These are phyloP conservation scores for Clonostachys sp. DNA, from an alignment of 2,329 filamentous ascomycete species.

Conservation along the genomic window DNA sequence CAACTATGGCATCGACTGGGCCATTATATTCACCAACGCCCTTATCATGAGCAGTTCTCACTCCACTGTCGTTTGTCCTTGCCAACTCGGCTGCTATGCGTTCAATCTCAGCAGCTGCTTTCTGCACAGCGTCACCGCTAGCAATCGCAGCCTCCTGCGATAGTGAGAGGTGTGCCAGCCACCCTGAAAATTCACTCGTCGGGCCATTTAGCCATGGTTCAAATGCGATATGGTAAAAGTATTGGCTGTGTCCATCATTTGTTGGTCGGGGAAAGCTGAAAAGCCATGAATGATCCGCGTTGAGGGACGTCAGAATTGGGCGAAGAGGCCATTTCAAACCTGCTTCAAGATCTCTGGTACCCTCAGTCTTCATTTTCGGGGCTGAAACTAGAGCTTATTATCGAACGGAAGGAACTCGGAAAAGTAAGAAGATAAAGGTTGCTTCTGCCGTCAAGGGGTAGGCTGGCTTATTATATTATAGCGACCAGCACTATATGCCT, in stretches of 20 bases:
- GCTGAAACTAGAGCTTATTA: no score
- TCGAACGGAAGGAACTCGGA: no score
- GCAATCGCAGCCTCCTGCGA: neutral
- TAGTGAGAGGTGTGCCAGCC: conserved; percentile 11
- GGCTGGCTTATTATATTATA: no score
- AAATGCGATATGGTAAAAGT: conserved; percentile 21
- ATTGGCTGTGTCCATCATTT: conserved; percentile 10
- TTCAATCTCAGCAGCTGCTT: neutral
- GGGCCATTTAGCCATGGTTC: conserved; percentile 25
- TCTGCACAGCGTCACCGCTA: neutral
- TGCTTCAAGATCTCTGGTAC: neutral
- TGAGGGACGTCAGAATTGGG: conserved; percentile 21
- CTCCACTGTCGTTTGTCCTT: neutral
- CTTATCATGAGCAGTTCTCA: neutral
- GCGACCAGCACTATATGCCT: no score
- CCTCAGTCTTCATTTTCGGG: no score
- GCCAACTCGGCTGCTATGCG: neutral
- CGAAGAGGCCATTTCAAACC: conserved; percentile 4
- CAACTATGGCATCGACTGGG: neutral
- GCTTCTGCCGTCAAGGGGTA: no score
- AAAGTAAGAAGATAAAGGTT: no score
- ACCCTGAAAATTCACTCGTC: conserved; percentile 7
- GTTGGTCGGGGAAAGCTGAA: conserved; percentile 21
- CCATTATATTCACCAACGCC: neutral
- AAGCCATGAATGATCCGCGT: conserved; percentile 27